Conservation (phyloP, 108 stramenopile species). For the Cyclotella sp. region DNA sequence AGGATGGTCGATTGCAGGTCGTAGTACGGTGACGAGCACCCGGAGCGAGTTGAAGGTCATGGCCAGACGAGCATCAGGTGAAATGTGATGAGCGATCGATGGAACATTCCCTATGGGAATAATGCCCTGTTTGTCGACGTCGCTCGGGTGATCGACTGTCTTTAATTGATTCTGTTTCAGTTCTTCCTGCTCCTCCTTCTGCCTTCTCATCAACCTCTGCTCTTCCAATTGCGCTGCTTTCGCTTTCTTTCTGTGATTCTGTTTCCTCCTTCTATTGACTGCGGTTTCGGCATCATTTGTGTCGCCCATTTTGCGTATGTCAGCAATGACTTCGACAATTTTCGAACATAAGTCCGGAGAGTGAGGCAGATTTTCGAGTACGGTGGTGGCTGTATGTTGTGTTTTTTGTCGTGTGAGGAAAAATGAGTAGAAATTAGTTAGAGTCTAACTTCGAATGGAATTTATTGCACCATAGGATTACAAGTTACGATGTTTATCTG, state of each 20-base stretch:
- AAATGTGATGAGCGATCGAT: not conserved
- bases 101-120: not conserved
- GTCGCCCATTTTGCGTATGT: conserved; percentile 6
- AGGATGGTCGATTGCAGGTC: conserved; percentile 46
- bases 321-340: not conserved
- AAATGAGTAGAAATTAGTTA: not conserved
- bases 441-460: too few relatives aligned
- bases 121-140: conserved; percentile 20
- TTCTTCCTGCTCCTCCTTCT: conserved; percentile 29
- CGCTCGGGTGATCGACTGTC: not conserved
- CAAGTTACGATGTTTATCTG: too few relatives aligned
- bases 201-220: conserved; percentile 28
- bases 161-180: not conserved
- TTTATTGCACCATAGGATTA: too few relatives aligned
- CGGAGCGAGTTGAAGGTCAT: conserved; percentile 50
- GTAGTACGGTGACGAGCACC: conserved; percentile 33
- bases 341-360: not conserved
- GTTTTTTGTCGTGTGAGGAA: not conserved
- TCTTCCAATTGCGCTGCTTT: conserved; percentile 40
- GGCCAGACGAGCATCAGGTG: conserved; percentile 16
- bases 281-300: not conserved
- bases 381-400: not conserved
- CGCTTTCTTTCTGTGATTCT: not conserved
- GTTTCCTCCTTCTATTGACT: not conserved
- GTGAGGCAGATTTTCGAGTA: not conserved